A percentile compares a stretch with the other conserved stretches of the same genome.
Conservation (phyloP, 257 asterid species). For the Gentiana straminea region DNA sequence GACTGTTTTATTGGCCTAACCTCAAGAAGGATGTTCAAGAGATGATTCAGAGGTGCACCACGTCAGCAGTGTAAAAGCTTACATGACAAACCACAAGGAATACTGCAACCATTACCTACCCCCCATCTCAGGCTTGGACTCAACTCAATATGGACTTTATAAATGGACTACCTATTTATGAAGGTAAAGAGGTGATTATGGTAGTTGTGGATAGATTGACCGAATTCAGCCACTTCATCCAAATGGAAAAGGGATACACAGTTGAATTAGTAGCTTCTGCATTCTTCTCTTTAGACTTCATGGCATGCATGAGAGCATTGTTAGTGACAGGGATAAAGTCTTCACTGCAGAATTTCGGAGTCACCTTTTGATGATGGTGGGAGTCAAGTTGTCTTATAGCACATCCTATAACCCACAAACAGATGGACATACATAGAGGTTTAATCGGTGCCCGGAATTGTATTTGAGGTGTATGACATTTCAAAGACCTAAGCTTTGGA, state of each 20-base stretch:
- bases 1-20: neutral
- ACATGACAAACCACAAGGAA: neutral
- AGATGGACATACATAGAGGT: neutral
- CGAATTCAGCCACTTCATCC: neutral
- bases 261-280: neutral
- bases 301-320: neutral
- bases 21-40: neutral
- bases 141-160: neutral
- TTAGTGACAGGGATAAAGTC: neutral
- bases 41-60: neutral
- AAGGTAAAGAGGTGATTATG: neutral
- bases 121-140: neutral
- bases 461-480: neutral
- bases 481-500: neutral
- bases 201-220: constrained; percentile 5
- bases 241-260: neutral
- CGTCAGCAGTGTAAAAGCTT: neutral
- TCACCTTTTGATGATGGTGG: neutral
- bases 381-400: neutral
- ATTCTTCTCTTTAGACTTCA: neutral
- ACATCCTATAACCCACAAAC: neutral
- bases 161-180: neutral
- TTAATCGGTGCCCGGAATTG: neutral
- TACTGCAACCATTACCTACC: neutral
- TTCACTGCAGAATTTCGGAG: neutral